Evolutionary conservation across 176 grass and related monocot species (phyloP).

Genomic region (Paspalum notatum): DNA sequence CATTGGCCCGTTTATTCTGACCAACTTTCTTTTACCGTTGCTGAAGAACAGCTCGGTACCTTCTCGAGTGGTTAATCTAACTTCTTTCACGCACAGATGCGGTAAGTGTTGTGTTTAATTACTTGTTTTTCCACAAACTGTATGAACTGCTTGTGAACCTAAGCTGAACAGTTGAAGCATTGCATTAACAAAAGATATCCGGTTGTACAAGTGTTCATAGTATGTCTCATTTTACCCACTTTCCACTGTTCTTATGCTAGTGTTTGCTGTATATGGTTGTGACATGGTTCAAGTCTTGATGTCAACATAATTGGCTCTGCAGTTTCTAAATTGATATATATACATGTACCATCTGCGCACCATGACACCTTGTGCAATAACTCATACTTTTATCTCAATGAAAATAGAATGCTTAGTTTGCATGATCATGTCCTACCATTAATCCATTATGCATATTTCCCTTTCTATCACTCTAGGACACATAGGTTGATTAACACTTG

Average conservation of each 20-base stretch:
- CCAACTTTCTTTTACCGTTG: conserved; percentile 74
- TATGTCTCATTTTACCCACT: not conserved
- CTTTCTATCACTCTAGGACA: not conserved
- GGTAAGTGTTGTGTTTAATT: conserved; percentile 52
- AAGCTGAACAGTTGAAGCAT: not conserved
- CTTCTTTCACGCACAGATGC: conserved; percentile 95
- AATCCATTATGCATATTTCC: not conserved
- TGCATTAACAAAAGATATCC: not conserved
- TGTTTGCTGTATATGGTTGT: not conserved
- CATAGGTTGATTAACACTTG: conserved; percentile 23
- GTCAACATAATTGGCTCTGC: not conserved
- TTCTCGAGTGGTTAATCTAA: conserved; percentile 81
- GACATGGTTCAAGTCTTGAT: conserved; percentile 2
- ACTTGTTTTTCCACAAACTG: not conserved
- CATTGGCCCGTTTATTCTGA: conserved; percentile 77
- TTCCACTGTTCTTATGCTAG: not conserved
- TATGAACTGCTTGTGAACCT: not conserved
- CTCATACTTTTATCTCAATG: not conserved
- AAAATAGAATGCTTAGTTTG: conserved; percentile 13
- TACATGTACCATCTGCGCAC: not conserved
- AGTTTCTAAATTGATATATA: conserved; percentile 2
- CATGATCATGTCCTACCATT: not conserved
- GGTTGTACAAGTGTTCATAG: not conserved
- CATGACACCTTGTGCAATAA: not conserved
- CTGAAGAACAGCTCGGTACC: conserved; percentile 73